A percentile compares a stretch with the other conserved stretches of the same genome.
These are phyloP conservation scores for Zasmidium cellare DNA, from an alignment of 2,329 filamentous ascomycete species.

Conservation along the genomic window DNA sequence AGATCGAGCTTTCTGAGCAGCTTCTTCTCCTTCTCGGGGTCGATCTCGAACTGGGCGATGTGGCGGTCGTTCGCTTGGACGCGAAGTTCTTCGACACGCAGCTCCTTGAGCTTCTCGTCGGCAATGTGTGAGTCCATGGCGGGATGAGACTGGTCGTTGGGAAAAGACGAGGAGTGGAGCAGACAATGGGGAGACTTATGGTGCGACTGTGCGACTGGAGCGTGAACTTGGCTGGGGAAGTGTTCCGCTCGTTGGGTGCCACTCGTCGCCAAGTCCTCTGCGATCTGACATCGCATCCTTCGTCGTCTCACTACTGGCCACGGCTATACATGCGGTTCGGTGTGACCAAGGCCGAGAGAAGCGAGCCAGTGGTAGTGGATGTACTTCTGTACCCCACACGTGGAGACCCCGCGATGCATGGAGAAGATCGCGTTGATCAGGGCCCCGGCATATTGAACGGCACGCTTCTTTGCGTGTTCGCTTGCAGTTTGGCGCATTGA, in stretches of 20 bases:
- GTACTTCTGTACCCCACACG: conserved; percentile 4
- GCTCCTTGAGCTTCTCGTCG: conserved; percentile 26
- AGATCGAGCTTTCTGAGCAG: conserved; percentile 52
- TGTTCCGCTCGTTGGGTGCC: not conserved
- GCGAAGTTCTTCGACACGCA: conserved; percentile 13
- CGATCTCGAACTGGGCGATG: conserved; percentile 21
- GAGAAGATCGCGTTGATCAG: not conserved
- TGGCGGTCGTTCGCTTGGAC: conserved; percentile 22
- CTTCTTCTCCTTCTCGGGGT: conserved; percentile 37
- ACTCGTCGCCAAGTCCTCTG: not conserved
- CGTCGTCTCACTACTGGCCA: not conserved
- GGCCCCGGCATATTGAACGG: not conserved
- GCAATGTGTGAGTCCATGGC: conserved; percentile 21
- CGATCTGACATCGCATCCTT: not conserved
- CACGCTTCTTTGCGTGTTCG: not conserved
- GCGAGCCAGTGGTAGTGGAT: conserved; percentile 1
- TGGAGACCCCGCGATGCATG: conserved; percentile 1
- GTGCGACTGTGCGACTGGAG: no score
- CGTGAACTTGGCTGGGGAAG: not conserved
- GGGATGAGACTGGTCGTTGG: not conserved
- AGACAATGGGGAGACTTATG: no score
- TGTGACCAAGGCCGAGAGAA: not conserved
- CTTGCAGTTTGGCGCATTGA: not conserved
- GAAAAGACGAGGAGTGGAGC: not conserved
- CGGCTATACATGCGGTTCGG: not conserved